These are phyloP conservation scores for Oryza officinalis DNA, from an alignment of 176 grass and related monocot genomes.

Conservation along the genomic window DNA sequence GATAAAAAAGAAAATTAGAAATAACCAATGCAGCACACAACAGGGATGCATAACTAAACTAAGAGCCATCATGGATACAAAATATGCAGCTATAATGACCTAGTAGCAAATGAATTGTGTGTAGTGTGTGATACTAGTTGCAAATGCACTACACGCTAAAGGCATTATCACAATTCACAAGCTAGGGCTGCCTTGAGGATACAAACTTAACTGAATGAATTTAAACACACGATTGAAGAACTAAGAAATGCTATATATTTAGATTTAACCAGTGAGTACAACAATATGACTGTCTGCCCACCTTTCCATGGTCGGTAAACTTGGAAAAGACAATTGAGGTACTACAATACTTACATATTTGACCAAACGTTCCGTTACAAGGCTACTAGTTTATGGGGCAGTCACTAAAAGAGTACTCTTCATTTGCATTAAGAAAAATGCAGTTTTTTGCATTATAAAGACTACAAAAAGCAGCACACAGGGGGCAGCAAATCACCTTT, in stretches of 20 bases:
- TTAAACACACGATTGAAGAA: slow-evolving; percentile 27
- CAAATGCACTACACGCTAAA: slow-evolving; percentile 19
- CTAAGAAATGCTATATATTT: neutral
- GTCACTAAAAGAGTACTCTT: neutral
- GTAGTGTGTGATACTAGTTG: slow-evolving; percentile 16
- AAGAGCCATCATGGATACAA: slow-evolving; percentile 29
- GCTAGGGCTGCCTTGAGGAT: neutral
- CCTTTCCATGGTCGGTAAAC: neutral
- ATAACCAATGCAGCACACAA: neutral
- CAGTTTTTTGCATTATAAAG: neutral
- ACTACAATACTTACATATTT: slow-evolving; percentile 19
- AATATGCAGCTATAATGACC: slow-evolving; percentile 30
- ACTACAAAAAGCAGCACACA: slow-evolving; percentile 10
- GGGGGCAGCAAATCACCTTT: slow-evolving; percentile 41
- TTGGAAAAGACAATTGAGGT: slow-evolving; percentile 5
- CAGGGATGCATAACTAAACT: slow-evolving; percentile 24
- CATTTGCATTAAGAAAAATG: neutral
- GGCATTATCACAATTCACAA: neutral
- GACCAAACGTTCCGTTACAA: slow-evolving; percentile 9
- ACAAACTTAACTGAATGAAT: slow-evolving; percentile 1
- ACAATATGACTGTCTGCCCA: neutral
- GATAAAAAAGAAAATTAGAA: neutral
- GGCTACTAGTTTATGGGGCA: slow-evolving; percentile 11
- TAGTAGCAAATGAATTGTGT: slow-evolving; percentile 25
- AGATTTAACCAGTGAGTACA: slow-evolving; percentile 12